These are phyloP conservation scores for Salvia miltiorrhiza DNA, from an alignment of 257 asterid species.

Conservation along the genomic window DNA sequence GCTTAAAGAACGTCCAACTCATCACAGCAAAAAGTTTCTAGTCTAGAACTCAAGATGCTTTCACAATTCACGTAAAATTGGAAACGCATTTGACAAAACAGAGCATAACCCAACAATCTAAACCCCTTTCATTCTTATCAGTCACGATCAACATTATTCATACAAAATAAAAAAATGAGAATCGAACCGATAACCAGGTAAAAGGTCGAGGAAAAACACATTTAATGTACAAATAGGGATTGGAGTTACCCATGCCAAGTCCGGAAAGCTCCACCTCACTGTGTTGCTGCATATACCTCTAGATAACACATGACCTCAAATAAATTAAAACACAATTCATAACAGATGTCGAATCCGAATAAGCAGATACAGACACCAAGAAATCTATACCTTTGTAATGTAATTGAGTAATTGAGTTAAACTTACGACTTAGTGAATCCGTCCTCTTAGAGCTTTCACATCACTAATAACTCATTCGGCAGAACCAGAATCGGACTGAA, in stretches of 20 bases:
- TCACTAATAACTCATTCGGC: too few relatives aligned
- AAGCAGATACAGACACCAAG: too few relatives aligned
- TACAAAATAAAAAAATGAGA: neutral
- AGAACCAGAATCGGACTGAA: too few relatives aligned
- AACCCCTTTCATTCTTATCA: neutral
- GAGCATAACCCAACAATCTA: neutral
- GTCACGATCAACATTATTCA: neutral
- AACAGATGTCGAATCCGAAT: too few relatives aligned
- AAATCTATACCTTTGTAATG: too few relatives aligned
- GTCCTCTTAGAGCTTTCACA: too few relatives aligned
- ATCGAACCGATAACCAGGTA: neutral
- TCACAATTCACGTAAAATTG: neutral
- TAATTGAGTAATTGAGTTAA: too few relatives aligned
- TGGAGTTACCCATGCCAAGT: slow-evolving; percentile 77
- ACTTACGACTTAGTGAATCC: too few relatives aligned
- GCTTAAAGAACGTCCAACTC: neutral
- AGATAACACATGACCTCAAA: slow-evolving; percentile 11
- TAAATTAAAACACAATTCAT: neutral
- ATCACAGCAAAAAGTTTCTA: neutral
- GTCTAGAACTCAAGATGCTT: neutral
- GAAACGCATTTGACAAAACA: neutral
- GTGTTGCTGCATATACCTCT: slow-evolving; percentile 84
- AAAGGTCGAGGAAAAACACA: too few relatives aligned
- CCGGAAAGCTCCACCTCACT: slow-evolving; percentile 88
- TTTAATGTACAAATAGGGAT: neutral